phyloP scores from a whole-genome alignment of 768 basidiomycete genomes.

The Candolleomyces eurysporus region DNA sequence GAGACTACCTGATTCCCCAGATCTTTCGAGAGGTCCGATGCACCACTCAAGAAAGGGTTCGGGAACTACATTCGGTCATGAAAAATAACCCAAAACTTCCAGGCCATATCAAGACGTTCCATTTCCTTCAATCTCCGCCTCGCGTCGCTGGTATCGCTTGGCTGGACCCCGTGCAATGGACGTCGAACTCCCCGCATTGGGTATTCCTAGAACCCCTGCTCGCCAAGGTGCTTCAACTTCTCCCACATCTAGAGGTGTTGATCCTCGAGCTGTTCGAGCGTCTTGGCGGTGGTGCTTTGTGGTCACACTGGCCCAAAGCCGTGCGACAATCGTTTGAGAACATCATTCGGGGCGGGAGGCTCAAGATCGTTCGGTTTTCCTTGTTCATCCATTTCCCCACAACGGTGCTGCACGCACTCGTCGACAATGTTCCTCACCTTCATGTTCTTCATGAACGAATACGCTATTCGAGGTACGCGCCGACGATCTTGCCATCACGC shows the following conservation, averaged over 20 bases:
- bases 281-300: neutral
- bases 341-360: neutral
- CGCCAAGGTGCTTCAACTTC: neutral
- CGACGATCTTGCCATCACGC: too few species aligned
- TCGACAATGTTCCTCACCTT: neutral
- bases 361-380: neutral
- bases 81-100: neutral
- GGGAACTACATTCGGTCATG: neutral
- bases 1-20: neutral
- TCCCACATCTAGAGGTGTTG: neutral
- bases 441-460: neutral
- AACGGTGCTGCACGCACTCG: neutral
- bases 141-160: neutral
- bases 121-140: neutral
- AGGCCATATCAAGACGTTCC: neutral
- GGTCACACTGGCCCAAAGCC: neutral
- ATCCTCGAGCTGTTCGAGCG: neutral
- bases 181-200: neutral
- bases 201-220: too few species aligned
- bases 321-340: neutral
- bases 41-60: neutral
- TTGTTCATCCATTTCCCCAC: neutral
- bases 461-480: too few species aligned
- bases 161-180: neutral
- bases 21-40: neutral